phyloP scores from a whole-genome alignment of 202 grass and related monocot genomes.

The Elaeis oleifera region DNA sequence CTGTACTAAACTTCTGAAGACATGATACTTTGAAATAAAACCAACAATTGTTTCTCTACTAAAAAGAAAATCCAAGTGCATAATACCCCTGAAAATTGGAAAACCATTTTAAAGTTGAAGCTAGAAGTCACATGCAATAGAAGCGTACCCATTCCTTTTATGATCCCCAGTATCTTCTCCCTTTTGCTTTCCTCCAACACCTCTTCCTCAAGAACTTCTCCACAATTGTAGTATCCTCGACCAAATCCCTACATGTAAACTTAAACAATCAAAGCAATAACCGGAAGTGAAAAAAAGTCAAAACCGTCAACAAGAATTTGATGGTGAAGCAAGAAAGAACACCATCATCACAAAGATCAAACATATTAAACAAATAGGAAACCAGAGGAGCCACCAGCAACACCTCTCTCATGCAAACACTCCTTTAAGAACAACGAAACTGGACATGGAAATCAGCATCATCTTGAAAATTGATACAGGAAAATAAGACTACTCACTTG shows the following conservation, averaged over 20 bases:
- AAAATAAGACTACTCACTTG: constrained; percentile 37
- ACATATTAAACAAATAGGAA: background rate
- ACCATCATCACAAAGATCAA: background rate
- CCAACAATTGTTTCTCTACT: no score
- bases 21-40: no score
- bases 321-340: background rate
- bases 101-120: no score
- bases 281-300: constrained; percentile 3
- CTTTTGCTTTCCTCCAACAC: constrained; percentile 43
- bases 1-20: no score
- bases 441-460: no score
- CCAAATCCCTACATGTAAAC: constrained; percentile 34
- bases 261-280: background rate
- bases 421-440: no score
- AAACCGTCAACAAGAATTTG: background rate
- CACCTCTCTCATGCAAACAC: no score
- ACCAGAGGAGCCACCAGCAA: no score
- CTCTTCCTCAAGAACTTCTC: constrained; percentile 48
- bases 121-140: background rate
- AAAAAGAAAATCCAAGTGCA: no score
- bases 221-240: constrained; percentile 59
- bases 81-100: no score
- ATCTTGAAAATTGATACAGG: background rate
- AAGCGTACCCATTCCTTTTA: constrained; percentile 80
- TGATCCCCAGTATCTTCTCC: constrained; percentile 58